Evolutionary conservation across 192 early-diverging fungal species (phyloP).

Genomic region (Funneliformis geosporum): DNA sequence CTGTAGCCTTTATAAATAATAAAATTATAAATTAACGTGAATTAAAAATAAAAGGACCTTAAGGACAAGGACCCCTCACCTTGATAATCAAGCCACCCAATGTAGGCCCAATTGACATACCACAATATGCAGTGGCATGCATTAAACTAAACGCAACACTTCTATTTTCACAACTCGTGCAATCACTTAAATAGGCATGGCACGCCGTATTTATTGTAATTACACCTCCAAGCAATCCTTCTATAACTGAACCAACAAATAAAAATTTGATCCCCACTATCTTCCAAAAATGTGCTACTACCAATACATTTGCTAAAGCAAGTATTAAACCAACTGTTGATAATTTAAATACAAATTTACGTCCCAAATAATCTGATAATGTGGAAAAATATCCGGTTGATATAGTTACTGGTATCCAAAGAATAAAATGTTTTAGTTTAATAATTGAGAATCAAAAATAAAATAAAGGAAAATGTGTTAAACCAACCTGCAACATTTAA

Average conservation of each 20-base stretch:
- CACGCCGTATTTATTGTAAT: conserved; percentile 25
- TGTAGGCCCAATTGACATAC: conserved; percentile 21
- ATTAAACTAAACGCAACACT: conserved; percentile 22
- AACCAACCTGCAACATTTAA: conserved; percentile 10
- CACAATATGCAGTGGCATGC: conserved; percentile 18
- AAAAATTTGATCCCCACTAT: conserved; percentile 9
- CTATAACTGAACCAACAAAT: conserved; percentile 15
- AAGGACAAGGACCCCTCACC: neutral
- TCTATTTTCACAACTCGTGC: conserved; percentile 13
- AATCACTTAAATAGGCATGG: conserved; percentile 33
- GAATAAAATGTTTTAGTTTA: neutral
- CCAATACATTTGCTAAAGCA: neutral
- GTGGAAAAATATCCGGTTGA: conserved; percentile 29
- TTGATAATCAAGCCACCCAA: conserved; percentile 13
- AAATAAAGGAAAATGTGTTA: neutral
- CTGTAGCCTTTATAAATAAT: conserved; percentile 6
- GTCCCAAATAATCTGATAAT: conserved; percentile 25
- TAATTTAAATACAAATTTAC: conserved; percentile 13
- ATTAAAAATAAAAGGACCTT: neutral
- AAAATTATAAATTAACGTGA: neutral
- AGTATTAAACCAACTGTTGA: conserved; percentile 19
- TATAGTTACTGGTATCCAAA: neutral
- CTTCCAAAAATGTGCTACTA: conserved; percentile 23
- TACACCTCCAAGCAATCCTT: conserved; percentile 25
- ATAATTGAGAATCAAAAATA: neutral